Evolutionary conservation across 345 rosid genomes (phyloP).

Genomic region (Heritiera littoralis): DNA sequence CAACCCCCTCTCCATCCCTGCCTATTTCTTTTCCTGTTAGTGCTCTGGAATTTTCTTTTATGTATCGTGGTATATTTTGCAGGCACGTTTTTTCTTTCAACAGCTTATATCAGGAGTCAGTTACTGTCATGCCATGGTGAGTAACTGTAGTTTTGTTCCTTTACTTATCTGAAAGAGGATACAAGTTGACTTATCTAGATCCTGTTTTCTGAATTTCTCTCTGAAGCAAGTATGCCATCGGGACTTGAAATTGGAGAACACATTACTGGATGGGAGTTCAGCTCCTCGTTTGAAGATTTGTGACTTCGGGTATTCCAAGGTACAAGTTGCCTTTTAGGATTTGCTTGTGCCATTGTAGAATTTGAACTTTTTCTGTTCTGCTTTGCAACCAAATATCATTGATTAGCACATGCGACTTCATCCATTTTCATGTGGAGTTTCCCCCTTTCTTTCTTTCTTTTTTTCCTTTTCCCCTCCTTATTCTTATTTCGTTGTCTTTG

Average conservation of each 20-base stretch:
- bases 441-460: neutral
- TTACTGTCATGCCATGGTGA: slow-evolving; percentile 72
- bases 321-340: slow-evolving; percentile 24
- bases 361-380: neutral
- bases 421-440: neutral
- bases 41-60: neutral
- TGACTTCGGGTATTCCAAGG: slow-evolving; percentile 99
- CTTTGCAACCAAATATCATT: slow-evolving; percentile 8
- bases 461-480: neutral
- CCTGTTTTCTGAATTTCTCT: slow-evolving; percentile 16
- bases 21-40: neutral
- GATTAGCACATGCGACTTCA: neutral
- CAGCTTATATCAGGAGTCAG: slow-evolving; percentile 81
- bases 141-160: slow-evolving; percentile 16
- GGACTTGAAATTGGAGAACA: slow-evolving; percentile 91
- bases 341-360: slow-evolving; percentile 5
- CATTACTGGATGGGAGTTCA: slow-evolving; percentile 91
- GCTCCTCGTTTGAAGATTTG: slow-evolving; percentile 95
- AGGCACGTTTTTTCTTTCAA: slow-evolving; percentile 82
- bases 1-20: neutral
- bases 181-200: slow-evolving; percentile 15
- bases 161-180: neutral
- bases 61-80: slow-evolving; percentile 20
- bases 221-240: slow-evolving; percentile 93
- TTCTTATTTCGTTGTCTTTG: neutral